Base-by-base conservation (phyloP, 805 yeast species). In the Cyberlindnera xylosilytica region DNA sequence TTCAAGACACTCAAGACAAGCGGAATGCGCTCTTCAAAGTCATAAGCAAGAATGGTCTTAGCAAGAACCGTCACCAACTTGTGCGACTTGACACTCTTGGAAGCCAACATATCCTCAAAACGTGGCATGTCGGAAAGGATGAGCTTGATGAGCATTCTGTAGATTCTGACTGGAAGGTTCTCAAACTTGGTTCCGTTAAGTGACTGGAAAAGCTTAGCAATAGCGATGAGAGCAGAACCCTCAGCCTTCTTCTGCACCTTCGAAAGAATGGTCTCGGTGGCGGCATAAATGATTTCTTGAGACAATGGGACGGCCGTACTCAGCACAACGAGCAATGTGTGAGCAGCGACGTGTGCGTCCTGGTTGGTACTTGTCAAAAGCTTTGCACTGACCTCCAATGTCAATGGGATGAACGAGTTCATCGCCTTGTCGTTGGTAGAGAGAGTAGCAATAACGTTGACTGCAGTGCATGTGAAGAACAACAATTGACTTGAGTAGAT, bases 321-420 rank as follows among this genome's bases (percentile, higher is more conserved):
- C 39, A 90, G 66, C 2, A 91, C 96, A 0, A 91, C 77, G 19
- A 91, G 60, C 12, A 89, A 70, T 36, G 96, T 85, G 61, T 87
- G 91, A 2, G 91, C 88, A 16, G 96, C 83, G 45, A 87, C 73
- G 60, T 86, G 93, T 38, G 82, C 73, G 54, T 87, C 95, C 8
- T 69, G 64, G 42, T 64, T 65, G 11, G 64, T 45, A 6, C 78
- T 67, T 2, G 66, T 64, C 46, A 83, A 63, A 30, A 85, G 63
- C 42, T 70, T 68, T 16, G 84, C 86, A 13, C 80, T 66, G 1
- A 73, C 65, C 56, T 81, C 83, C 50, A 86, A 66, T 15, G 81
- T 63, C 3, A 73, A 53, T 4, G 89, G 87, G 31, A 81, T 70
- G 19, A 72, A 57, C 17, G 68, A 70, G 35, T 74, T 69, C 36